A percentile compares a stretch with the other conserved stretches of the same genome.
Evolutionary conservation across 176 grass and related monocot species (phyloP).

Genomic region (Cenchrus americanus): DNA sequence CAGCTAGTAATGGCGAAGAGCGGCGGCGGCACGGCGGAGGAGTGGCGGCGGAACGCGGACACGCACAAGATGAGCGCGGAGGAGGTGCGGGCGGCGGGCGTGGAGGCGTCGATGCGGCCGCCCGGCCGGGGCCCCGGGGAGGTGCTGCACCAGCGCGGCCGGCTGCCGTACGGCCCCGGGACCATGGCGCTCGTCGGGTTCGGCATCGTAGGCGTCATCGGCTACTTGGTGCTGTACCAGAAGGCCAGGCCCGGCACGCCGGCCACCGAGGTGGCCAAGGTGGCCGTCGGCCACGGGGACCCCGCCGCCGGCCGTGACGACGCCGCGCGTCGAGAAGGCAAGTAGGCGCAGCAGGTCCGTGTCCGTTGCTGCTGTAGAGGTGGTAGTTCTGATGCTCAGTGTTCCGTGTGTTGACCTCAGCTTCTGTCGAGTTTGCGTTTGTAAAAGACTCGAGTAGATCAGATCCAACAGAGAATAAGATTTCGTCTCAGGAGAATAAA

Average conservation of each 20-base stretch:
- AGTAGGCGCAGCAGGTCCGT: background rate
- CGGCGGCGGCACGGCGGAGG: slow-evolving; percentile 32
- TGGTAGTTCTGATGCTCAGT: background rate
- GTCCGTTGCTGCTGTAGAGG: too few species aligned
- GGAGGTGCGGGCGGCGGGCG: slow-evolving; percentile 57
- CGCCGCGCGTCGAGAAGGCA: slow-evolving; percentile 16
- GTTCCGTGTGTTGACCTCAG: background rate
- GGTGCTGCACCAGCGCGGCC: slow-evolving; percentile 78
- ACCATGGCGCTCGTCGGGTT: slow-evolving; percentile 65
- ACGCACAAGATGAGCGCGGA: slow-evolving; percentile 76
- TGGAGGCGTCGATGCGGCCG: slow-evolving; percentile 66
- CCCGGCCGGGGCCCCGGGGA: slow-evolving; percentile 59
- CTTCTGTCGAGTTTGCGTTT: background rate
- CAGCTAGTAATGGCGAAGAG: slow-evolving; percentile 4
- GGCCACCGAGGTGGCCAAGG: slow-evolving; percentile 68
- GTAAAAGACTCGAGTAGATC: background rate
- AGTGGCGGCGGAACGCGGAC: slow-evolving; percentile 65
- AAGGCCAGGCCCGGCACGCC: slow-evolving; percentile 75
- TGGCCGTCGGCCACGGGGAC: slow-evolving; percentile 46
- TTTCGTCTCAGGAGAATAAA: too few species aligned
- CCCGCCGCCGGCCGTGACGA: slow-evolving; percentile 26
- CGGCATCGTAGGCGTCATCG: slow-evolving; percentile 63
- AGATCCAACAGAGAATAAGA: background rate
- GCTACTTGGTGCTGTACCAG: slow-evolving; percentile 65
- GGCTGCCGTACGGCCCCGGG: slow-evolving; percentile 59